Percentiles rank a stretch among this genome's conserved stretches.
Evolutionary conservation across 2,329 filamentous ascomycete species (phyloP).

Genomic region (Venturia aucupariae): DNA sequence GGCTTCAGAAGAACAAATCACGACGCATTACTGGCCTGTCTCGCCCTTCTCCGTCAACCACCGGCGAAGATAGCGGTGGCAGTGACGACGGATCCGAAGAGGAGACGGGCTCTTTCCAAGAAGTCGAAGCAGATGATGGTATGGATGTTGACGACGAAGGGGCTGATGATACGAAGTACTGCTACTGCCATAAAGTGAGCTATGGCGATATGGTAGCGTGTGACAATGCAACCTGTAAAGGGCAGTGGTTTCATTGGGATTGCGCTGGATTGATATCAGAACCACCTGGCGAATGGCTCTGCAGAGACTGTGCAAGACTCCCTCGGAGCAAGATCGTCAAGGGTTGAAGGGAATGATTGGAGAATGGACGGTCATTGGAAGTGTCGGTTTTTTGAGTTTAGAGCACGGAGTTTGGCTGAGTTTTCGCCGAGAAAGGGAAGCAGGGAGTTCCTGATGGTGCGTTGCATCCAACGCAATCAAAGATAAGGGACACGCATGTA

Average conservation of each 20-base stretch:
- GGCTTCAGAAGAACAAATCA: conserved; percentile 24
- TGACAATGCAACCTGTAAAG: conserved; percentile 72
- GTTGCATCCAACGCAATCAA: background rate
- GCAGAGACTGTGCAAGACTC: conserved; percentile 24
- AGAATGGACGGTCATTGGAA: too few species aligned
- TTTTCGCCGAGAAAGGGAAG: background rate
- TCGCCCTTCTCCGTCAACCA: conserved; percentile 33
- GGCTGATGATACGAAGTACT: conserved; percentile 70
- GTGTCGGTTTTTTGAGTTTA: background rate
- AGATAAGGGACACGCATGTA: background rate
- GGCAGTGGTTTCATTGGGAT: conserved; percentile 82
- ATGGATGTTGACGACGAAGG: conserved; percentile 59
- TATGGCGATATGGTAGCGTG: conserved; percentile 86
- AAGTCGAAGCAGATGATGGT: conserved; percentile 43
- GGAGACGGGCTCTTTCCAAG: conserved; percentile 13
- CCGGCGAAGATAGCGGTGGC: conserved; percentile 38
- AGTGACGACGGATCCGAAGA: conserved; percentile 45
- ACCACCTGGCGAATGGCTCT: conserved; percentile 42
- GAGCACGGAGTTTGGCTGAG: background rate
- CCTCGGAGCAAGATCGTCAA: conserved; percentile 14
- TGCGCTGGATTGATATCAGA: conserved; percentile 42
- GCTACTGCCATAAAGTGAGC: conserved; percentile 72
- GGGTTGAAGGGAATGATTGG: background rate
- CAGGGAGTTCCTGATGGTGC: background rate
- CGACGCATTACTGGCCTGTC: conserved; percentile 28